Percentiles rank a stretch among this genome's conserved stretches.
Evolutionary conservation across 1,284 basidiomycete genomes (phyloP).

Genomic region (Ceratobasidium sp.): DNA sequence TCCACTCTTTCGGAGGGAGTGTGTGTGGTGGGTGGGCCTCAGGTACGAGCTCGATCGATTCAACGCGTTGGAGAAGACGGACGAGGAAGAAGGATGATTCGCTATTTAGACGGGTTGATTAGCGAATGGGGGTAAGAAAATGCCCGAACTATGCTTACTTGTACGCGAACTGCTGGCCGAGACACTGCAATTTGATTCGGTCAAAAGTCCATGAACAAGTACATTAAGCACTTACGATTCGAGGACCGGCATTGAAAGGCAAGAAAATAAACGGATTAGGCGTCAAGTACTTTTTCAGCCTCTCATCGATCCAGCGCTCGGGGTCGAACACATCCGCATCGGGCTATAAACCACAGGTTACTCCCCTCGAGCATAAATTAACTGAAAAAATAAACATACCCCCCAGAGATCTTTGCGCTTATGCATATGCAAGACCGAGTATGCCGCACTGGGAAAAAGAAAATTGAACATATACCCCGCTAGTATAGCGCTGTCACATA

Average conservation of each 20-base stretch:
- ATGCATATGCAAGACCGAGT: constrained; percentile 51
- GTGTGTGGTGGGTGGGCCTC: constrained; percentile 63
- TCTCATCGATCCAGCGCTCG: constrained; percentile 70
- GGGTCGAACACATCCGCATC: constrained; percentile 68
- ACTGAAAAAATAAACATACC: not conserved
- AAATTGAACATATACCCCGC: not conserved
- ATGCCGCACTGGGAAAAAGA: constrained; percentile 52
- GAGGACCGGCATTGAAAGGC: constrained; percentile 71
- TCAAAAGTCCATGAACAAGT: too few species aligned
- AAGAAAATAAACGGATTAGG: constrained; percentile 72
- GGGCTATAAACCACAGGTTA: constrained; percentile 60
- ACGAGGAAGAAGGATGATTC: constrained; percentile 76
- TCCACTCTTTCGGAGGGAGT: constrained; percentile 64
- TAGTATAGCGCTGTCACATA: constrained; percentile 11
- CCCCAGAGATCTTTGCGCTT: constrained; percentile 56
- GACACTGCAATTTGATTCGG: too few species aligned
- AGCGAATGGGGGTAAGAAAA: constrained; percentile 1
- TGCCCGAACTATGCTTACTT: constrained; percentile 54
- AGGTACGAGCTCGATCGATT: constrained; percentile 62
- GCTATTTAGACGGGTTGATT: constrained; percentile 57
- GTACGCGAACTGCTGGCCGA: constrained; percentile 67
- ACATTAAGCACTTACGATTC: constrained; percentile 61
- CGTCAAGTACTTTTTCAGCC: constrained; percentile 65
- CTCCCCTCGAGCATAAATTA: not conserved
- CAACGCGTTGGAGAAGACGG: constrained; percentile 72